A percentile compares a stretch with the other conserved stretches of the same genome.
phyloP scores from a whole-genome alignment of 2,329 filamentous ascomycete species.

The Ceratocystis alfenasii region DNA sequence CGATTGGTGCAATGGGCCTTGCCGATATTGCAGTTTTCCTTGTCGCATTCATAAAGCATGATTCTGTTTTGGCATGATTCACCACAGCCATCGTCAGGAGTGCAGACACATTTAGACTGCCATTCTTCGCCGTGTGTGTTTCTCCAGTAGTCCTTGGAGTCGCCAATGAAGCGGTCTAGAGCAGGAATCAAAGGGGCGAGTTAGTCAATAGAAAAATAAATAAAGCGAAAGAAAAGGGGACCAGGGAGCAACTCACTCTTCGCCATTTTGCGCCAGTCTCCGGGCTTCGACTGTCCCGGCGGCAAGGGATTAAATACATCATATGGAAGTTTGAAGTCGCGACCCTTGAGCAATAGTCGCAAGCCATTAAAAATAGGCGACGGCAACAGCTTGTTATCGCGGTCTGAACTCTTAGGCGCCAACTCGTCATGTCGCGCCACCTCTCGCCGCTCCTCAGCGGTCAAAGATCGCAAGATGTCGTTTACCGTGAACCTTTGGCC shows the following conservation, averaged over 20 bases:
- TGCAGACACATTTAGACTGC: conserved; percentile 67
- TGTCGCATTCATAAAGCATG: conserved; percentile 96
- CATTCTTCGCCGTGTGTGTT: conserved; percentile 59
- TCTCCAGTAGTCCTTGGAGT: conserved; percentile 69
- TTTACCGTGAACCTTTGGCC: conserved; percentile 52
- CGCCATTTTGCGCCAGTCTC: conserved; percentile 84
- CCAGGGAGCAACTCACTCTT: conserved; percentile 53
- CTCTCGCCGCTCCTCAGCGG: conserved; percentile 40
- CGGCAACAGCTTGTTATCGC: conserved; percentile 51
- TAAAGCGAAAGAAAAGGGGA: not conserved
- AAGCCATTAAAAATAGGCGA: conserved; percentile 68
- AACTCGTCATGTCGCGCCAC: conserved; percentile 27
- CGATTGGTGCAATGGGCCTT: conserved; percentile 70
- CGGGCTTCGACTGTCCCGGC: conserved; percentile 75
- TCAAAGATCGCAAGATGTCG: conserved; percentile 40
- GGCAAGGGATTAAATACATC: conserved; percentile 82
- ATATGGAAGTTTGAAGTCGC: conserved; percentile 80
- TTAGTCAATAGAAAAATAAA: conserved; percentile 6
- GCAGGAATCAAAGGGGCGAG: conserved; percentile 25
- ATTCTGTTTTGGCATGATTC: conserved; percentile 88
- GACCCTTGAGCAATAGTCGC: conserved; percentile 55
- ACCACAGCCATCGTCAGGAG: conserved; percentile 64
- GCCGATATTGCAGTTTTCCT: conserved; percentile 72
- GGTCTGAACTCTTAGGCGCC: conserved; percentile 29
- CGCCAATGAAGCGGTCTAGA: conserved; percentile 77